Evolutionary conservation across 305 asterid species (phyloP), one percentile per base, ranked within the genome.

Genomic region (Fraxinus albicans): DNA sequence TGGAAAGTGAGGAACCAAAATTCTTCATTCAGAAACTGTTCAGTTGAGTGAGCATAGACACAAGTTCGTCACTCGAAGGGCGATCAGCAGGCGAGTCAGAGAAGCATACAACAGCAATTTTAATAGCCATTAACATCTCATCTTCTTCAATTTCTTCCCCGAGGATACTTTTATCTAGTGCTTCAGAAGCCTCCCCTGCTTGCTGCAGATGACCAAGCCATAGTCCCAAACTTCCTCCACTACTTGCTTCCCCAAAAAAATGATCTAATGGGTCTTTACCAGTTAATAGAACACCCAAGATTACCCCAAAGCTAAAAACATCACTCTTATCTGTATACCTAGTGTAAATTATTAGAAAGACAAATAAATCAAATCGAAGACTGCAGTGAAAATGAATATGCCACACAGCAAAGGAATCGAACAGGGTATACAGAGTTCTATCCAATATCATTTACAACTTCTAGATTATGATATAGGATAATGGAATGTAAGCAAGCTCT

Each of bases 71-170:
- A 38, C 93, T 94, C 2, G 99, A 96, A 81, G 99, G 98, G 1
- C 98, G 97, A 76, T 96, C 97, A 1, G 95, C 94, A 3, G 99
- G 99, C 87, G 90, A 84, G 78, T 96, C 98, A 1, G 99, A 96
- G 19, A 93, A 88, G 91, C 99, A 96, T 4, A 90, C 94, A 6
- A 88, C 97, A 10, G 98, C 95, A 44, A 96, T 94, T 84, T 91
- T 92, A 0, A 94, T 86, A 1, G 99, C 98, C 98, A 96, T 94
- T n/a, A 92, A 85, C 98, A 94, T 96, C 90, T 96, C 99, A n/a
- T 91, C 95, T 87, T 96, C 98, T 89, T 93, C 97, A 44, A 87
- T 80, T 85, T 96, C 96, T 69, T 94, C 95, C 70, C 97, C 97
- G 0, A 91, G 75, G 23, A 93, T 91, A 82, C 93, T 89, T 89